A percentile compares a stretch with the other conserved stretches of the same genome.
Evolutionary conservation across 177 flowering plant species (phyloP).

Genomic region (Vitis hybrid): DNA sequence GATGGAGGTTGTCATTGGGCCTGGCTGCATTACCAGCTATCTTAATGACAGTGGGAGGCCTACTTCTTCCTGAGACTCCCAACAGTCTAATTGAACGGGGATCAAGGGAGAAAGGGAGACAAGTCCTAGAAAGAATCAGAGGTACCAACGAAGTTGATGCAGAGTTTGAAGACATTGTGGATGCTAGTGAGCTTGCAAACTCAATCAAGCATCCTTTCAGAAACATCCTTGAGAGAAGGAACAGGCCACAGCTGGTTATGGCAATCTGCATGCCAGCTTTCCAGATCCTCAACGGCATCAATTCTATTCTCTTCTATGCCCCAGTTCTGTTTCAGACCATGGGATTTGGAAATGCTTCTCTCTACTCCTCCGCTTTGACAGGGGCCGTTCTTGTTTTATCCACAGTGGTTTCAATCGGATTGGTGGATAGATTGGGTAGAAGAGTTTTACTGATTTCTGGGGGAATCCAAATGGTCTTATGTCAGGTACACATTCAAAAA

Average conservation of each 20-base stretch:
- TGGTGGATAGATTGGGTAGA: slow-evolving; percentile 76
- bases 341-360: slow-evolving; percentile 81
- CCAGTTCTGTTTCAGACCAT: slow-evolving; percentile 84
- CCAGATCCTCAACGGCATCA: slow-evolving; percentile 85
- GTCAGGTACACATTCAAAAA: slow-evolving; percentile 54
- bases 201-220: slow-evolving; percentile 77
- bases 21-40: slow-evolving; percentile 81
- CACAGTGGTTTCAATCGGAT: slow-evolving; percentile 71
- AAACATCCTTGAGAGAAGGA: slow-evolving; percentile 68
- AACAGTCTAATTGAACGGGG: slow-evolving; percentile 85
- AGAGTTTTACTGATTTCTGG: slow-evolving; percentile 67
- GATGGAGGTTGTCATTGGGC: slow-evolving; percentile 94
- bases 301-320: slow-evolving; percentile 78
- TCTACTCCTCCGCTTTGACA: slow-evolving; percentile 77
- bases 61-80: slow-evolving; percentile 88
- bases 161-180: slow-evolving; percentile 77
- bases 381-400: slow-evolving; percentile 80
- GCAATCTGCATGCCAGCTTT: slow-evolving; percentile 80
- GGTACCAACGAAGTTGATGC: slow-evolving; percentile 72
- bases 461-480: slow-evolving; percentile 76
- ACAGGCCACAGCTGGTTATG: slow-evolving; percentile 82
- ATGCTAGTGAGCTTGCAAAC: slow-evolving; percentile 87
- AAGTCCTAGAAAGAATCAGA: slow-evolving; percentile 63
- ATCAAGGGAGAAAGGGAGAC: slow-evolving; percentile 42
- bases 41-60: slow-evolving; percentile 84